Evolutionary conservation across 1,284 basidiomycete species (phyloP).

Genomic region (Austroboletus niveus): DNA sequence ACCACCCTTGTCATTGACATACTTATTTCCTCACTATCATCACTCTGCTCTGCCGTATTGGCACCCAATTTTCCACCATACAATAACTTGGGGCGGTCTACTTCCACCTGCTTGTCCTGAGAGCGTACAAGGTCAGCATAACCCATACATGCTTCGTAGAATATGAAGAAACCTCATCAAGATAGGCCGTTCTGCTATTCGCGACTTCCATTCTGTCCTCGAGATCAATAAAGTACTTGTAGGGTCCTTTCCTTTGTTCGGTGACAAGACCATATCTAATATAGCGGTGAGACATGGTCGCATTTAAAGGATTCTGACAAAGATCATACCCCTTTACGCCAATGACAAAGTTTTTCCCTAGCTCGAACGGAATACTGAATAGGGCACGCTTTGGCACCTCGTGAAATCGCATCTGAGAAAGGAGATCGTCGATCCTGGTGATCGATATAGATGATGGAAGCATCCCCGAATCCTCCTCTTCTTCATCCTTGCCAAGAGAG

Average conservation of each 20-base stretch:
- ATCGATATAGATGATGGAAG: conserved; percentile 70
- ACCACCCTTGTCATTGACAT: conserved; percentile 41
- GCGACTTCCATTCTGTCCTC: conserved; percentile 78
- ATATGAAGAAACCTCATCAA: conserved; percentile 62
- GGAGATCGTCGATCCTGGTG: conserved; percentile 72
- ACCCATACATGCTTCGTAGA: not conserved
- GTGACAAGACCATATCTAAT: conserved; percentile 82
- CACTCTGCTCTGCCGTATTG: conserved; percentile 42
- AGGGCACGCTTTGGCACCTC: conserved; percentile 87
- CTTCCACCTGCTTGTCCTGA: conserved; percentile 60
- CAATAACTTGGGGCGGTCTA: conserved; percentile 54
- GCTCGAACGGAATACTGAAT: conserved; percentile 80
- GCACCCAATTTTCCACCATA: conserved; percentile 63
- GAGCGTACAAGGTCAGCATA: conserved; percentile 19
- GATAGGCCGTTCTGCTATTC: conserved; percentile 65
- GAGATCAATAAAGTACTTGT: conserved; percentile 79
- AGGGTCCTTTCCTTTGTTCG: conserved; percentile 77
- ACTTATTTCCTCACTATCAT: conserved; percentile 36
- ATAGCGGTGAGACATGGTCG: conserved; percentile 5
- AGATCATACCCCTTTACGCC: conserved; percentile 82
- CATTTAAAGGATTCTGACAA: conserved; percentile 3
- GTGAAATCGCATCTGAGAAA: conserved; percentile 79
- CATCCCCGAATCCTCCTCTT: conserved; percentile 48
- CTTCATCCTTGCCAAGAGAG: conserved; percentile 46
- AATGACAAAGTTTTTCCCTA: conserved; percentile 82